These are phyloP conservation scores for Penicillium lividum DNA, from an alignment of 495 filamentous ascomycete genomes.

Conservation along the genomic window DNA sequence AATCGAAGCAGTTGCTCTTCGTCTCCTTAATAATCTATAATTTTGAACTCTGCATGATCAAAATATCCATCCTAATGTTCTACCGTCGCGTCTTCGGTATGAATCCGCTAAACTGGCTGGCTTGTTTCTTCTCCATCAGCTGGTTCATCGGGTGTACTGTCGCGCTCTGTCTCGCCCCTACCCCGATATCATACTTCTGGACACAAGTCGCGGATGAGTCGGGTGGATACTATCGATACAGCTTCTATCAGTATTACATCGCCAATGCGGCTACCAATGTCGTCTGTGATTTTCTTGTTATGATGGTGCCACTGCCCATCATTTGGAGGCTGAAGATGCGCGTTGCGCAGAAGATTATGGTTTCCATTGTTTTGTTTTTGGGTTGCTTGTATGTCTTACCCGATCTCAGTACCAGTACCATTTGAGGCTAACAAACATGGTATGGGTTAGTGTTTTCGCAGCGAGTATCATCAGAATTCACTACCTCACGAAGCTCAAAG, in stretches of 20 bases:
- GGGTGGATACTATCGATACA: slow-evolving; percentile 17
- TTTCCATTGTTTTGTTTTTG: slow-evolving; percentile 50
- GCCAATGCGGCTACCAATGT: slow-evolving; percentile 55
- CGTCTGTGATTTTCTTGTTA: slow-evolving; percentile 52
- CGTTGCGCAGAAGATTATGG: slow-evolving; percentile 44
- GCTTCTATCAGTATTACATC: slow-evolving; percentile 28
- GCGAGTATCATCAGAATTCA: slow-evolving; percentile 31
- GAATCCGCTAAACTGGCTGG: slow-evolving; percentile 15
- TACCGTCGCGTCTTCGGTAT: slow-evolving; percentile 31
- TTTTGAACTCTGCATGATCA: slow-evolving; percentile 21
- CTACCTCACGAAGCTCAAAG: slow-evolving; percentile 24
- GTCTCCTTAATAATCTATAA: slow-evolving; percentile 23
- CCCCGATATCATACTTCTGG: slow-evolving; percentile 28
- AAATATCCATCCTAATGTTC: slow-evolving; percentile 24
- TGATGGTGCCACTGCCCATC: slow-evolving; percentile 50
- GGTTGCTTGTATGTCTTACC: slow-evolving; percentile 37
- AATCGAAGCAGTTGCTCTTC: slow-evolving; percentile 17
- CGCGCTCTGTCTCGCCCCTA: slow-evolving; percentile 10
- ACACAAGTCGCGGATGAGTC: not conserved
- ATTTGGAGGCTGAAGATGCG: slow-evolving; percentile 45
- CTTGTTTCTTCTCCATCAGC: slow-evolving; percentile 7
- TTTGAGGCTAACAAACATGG: slow-evolving; percentile 2
- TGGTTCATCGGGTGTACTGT: slow-evolving; percentile 23
- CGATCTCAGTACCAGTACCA: not conserved
- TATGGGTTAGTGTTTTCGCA: slow-evolving; percentile 20